Percentiles rank a stretch among this genome's conserved stretches.
Conservation (phyloP, 768 basidiomycete species). For the Tulasnella sp. region DNA sequence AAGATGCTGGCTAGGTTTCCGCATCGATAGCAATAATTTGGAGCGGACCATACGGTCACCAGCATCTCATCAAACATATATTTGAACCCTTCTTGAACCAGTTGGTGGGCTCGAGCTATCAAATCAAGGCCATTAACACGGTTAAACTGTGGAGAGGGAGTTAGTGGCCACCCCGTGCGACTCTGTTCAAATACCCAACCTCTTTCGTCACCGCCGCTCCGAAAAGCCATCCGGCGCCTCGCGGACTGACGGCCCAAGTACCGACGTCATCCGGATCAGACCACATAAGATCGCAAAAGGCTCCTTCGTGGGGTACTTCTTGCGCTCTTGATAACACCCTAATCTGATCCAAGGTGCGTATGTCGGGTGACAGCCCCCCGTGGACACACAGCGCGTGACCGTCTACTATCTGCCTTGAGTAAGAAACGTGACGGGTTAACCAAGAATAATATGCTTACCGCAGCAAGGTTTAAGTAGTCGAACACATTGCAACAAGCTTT, state of each 20-base stretch:
- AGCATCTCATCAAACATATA: slow-evolving; percentile 31
- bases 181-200: slow-evolving; percentile 31
- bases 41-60: slow-evolving; percentile 88
- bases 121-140: slow-evolving; percentile 78
- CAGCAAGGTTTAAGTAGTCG: slow-evolving; percentile 89
- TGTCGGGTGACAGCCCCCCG: slow-evolving; percentile 91
- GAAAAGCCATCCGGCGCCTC: slow-evolving; percentile 94
- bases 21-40: slow-evolving; percentile 76
- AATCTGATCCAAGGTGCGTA: slow-evolving; percentile 88
- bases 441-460: slow-evolving; percentile 39
- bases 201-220: slow-evolving; percentile 76
- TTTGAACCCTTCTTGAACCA: slow-evolving; percentile 78
- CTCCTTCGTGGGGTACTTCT: slow-evolving; percentile 36
- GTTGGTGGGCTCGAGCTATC: slow-evolving; percentile 91
- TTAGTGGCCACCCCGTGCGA: background rate
- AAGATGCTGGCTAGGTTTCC: slow-evolving; percentile 89
- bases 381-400: slow-evolving; percentile 88
- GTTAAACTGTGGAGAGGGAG: slow-evolving; percentile 51
- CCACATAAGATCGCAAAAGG: slow-evolving; percentile 80
- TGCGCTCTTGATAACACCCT: slow-evolving; percentile 59
- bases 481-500: slow-evolving; percentile 95
- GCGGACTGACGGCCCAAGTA: slow-evolving; percentile 92
- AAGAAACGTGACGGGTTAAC: background rate
- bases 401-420: slow-evolving; percentile 65
- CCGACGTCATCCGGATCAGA: slow-evolving; percentile 91